Base-by-base conservation (phyloP, 805 yeast genomes). In the Ogataea populi-albae region DNA sequence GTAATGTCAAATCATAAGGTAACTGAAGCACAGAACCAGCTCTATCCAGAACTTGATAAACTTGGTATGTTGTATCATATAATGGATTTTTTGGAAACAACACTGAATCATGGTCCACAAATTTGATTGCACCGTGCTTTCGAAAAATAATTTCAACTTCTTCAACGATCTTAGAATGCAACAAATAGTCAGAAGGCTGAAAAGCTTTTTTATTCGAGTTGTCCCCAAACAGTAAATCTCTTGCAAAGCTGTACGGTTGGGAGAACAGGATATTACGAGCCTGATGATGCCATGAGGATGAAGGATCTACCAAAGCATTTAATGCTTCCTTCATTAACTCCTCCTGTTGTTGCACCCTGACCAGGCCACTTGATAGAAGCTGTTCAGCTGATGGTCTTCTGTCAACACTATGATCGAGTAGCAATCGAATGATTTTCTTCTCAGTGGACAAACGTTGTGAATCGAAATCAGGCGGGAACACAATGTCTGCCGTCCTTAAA, bases 261-360 rank as follows among this genome's bases (percentile, higher is more conserved):
- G 84, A 71, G 58, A 93, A 93, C 23, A 93, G 63, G 0, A 93
- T 83, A 35, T 82, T 84, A 52, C 96, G 73, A 0, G 93, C 96
- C 57, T 88, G 95, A 45, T 80, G 86, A 46, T 89, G 93, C 94
- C 96, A 88, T 1, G 95, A 89, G 0, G 96, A 86, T 1, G 93
- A 79, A 0, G 96, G 91, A 56, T 88, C 89, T 0, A 95, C 83
- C 39, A 93, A 62, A 19, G 88, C 85, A 46, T 80, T 78, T 45
- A 93, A 66, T 0, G 96, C 96, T 52, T 88, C 95, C 52, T 86
- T 83, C 40, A 93, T 84, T 8, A 87, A 74, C 52, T 85, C 86
- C 53, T 93, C 97, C 50, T 88, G 94, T 45, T 87, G 91, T 38
- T 86, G 87, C 0, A 86, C 85, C 0, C 97, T 96, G 16, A 93